Conservation (phyloP, 208 protist species). For the Crithidia fasciculata region DNA sequence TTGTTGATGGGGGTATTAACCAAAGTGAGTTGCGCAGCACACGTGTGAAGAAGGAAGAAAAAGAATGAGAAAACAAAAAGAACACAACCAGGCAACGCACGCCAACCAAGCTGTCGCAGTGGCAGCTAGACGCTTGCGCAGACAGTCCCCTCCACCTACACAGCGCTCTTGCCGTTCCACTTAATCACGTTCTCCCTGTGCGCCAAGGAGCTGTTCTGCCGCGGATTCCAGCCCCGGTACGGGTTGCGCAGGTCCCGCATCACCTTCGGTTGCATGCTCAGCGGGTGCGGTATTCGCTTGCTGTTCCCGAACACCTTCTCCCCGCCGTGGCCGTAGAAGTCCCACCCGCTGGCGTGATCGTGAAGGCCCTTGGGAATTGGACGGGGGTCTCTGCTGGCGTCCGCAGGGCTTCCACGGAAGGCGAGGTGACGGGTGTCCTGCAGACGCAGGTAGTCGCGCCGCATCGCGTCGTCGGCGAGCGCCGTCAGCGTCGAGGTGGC, state of each 20-base stretch:
- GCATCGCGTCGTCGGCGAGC: constrained; percentile 53
- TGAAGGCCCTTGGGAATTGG: constrained; percentile 82
- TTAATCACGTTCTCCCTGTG: constrained; percentile 87
- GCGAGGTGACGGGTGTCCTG: constrained; percentile 30
- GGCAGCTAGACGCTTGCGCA: not conserved
- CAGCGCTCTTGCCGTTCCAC: constrained; percentile 85
- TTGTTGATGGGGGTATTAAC: no score
- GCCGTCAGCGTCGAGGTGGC: constrained; percentile 54
- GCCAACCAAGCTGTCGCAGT: no score
- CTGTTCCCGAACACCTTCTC: constrained; percentile 88
- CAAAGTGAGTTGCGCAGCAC: no score
- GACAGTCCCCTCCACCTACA: constrained; percentile 35
- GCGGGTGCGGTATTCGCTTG: constrained; percentile 59
- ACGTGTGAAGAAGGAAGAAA: no score
- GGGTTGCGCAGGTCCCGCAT: constrained; percentile 82
- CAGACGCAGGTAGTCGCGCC: constrained; percentile 36
- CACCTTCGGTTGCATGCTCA: constrained; percentile 83
- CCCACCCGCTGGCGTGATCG: constrained; percentile 85
- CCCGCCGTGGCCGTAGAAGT: constrained; percentile 81
- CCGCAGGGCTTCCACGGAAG: constrained; percentile 32
- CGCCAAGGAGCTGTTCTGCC: constrained; percentile 78
- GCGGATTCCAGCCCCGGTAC: constrained; percentile 79
- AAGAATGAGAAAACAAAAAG: constrained; percentile 4
- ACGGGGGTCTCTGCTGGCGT: constrained; percentile 73
- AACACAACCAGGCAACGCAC: no score